Evolutionary conservation across 2,329 filamentous ascomycete species (phyloP).

Genomic region (Aspergillus ibericus): DNA sequence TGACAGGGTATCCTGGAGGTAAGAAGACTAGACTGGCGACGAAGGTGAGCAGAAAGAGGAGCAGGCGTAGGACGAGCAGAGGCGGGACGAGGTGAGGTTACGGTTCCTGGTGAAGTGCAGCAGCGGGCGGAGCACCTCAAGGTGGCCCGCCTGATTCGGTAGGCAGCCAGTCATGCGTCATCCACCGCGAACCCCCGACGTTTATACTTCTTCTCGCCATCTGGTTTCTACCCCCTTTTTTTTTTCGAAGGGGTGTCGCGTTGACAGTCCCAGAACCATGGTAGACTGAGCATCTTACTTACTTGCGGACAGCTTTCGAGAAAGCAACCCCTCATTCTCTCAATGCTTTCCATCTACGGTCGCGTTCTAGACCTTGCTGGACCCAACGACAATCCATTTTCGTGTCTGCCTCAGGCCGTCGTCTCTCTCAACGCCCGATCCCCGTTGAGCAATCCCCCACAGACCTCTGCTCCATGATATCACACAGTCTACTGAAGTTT

Average conservation of each 20-base stretch:
- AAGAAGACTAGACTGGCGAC: not conserved
- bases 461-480: not conserved
- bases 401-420: not conserved
- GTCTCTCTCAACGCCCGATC: not conserved
- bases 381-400: not conserved
- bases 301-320: not conserved
- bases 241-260: not conserved
- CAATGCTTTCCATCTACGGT: not conserved
- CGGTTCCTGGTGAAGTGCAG: constrained; percentile 14
- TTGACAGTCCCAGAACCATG: not conserved
- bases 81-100: constrained; percentile 9
- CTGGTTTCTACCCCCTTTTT: not conserved
- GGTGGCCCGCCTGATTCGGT: constrained; percentile 9
- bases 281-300: no score
- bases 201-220: not conserved
- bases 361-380: constrained; percentile 1
- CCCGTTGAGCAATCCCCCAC: not conserved
- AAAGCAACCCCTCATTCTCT: not conserved
- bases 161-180: constrained; percentile 15
- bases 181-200: not conserved
- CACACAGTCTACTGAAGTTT: not conserved
- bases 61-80: not conserved
- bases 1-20: constrained; percentile 4
- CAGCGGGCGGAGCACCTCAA: constrained; percentile 9
- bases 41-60: not conserved